A percentile compares a stretch with the other conserved stretches of the same genome.
phyloP scores from a whole-genome alignment of 441 rosid genomes.

The Gossypium gossypioides region DNA sequence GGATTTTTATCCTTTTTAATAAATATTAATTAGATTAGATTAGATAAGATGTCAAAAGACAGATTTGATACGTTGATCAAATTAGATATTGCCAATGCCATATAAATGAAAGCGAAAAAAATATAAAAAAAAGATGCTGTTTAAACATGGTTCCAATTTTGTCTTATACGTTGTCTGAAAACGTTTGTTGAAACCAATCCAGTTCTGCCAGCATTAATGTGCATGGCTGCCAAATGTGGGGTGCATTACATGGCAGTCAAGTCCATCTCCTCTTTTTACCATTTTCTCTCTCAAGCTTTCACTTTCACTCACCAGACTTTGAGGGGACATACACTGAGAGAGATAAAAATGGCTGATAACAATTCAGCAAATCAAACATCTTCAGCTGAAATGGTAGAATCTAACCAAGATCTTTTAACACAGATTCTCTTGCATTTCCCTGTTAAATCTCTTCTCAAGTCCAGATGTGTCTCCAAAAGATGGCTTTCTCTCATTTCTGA shows the following conservation, averaged over 20 bases:
- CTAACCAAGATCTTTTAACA: conserved; percentile 28
- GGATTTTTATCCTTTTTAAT: not conserved
- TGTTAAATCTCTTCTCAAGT: conserved; percentile 35
- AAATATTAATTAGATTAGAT: not conserved
- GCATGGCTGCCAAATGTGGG: not conserved
- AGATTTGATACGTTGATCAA: not conserved
- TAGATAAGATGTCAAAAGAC: not conserved
- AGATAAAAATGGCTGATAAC: not conserved
- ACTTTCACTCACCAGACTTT: not conserved
- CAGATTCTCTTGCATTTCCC: conserved; percentile 35
- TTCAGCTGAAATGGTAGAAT: conserved; percentile 25
- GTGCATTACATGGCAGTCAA: not conserved
- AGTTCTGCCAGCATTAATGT: not conserved
- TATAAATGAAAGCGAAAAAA: not conserved
- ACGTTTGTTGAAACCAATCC: not conserved
- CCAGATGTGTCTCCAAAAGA: conserved; percentile 37
- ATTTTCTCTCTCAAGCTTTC: not conserved
- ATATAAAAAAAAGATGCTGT: not conserved
- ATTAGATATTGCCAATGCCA: not conserved
- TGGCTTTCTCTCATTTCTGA: conserved; percentile 44
- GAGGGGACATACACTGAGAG: not conserved
- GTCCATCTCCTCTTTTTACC: not conserved
- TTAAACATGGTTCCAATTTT: not conserved
- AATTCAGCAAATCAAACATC: not conserved
- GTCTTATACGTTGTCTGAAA: not conserved